Percentiles rank a stretch among this genome's conserved stretches.
phyloP scores from a whole-genome alignment of 2,329 filamentous ascomycete species.

The Metarhizium sp. region DNA sequence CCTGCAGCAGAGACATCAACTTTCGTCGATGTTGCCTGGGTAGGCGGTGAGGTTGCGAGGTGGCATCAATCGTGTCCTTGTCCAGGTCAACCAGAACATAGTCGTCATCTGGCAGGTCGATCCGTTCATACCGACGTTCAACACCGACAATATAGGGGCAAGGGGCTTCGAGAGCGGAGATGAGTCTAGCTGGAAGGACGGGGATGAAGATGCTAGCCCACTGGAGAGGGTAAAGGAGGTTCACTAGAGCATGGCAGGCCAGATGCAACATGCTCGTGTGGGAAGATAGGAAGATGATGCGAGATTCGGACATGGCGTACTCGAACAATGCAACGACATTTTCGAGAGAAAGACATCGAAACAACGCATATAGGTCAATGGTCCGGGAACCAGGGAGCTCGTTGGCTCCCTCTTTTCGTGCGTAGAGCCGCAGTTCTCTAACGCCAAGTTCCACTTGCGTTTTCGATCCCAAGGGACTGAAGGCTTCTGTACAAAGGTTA shows the following conservation, averaged over 20 bases:
- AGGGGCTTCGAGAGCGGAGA: slow-evolving; percentile 86
- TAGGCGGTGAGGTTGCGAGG: slow-evolving; percentile 63
- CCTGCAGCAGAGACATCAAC: slow-evolving; percentile 75
- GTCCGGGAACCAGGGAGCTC: slow-evolving; percentile 88
- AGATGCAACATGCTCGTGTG: slow-evolving; percentile 95
- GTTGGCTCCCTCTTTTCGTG: slow-evolving; percentile 84
- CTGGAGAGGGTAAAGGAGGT: slow-evolving; percentile 78
- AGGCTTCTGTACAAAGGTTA: slow-evolving; percentile 91
- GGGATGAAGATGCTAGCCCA: slow-evolving; percentile 96
- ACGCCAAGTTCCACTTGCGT: slow-evolving; percentile 91
- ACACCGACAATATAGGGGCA: slow-evolving; percentile 97
- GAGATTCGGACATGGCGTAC: slow-evolving; percentile 84
- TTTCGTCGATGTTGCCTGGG: slow-evolving; percentile 87
- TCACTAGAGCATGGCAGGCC: slow-evolving; percentile 77
- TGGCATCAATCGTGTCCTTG: slow-evolving; percentile 80
- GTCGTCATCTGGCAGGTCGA: slow-evolving; percentile 86
- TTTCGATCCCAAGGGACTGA: slow-evolving; percentile 84
- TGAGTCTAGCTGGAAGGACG: slow-evolving; percentile 73
- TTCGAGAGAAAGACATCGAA: slow-evolving; percentile 78
- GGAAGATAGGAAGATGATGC: slow-evolving; percentile 92
- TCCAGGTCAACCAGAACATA: slow-evolving; percentile 94
- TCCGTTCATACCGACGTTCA: slow-evolving; percentile 79
- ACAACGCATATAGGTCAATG: slow-evolving; percentile 86
- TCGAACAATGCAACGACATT: slow-evolving; percentile 92
- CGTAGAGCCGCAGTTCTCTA: slow-evolving; percentile 82